Evolutionary conservation across 371 early-diverging fungal genomes (phyloP).

Genomic region (Parasitella parasitica): DNA sequence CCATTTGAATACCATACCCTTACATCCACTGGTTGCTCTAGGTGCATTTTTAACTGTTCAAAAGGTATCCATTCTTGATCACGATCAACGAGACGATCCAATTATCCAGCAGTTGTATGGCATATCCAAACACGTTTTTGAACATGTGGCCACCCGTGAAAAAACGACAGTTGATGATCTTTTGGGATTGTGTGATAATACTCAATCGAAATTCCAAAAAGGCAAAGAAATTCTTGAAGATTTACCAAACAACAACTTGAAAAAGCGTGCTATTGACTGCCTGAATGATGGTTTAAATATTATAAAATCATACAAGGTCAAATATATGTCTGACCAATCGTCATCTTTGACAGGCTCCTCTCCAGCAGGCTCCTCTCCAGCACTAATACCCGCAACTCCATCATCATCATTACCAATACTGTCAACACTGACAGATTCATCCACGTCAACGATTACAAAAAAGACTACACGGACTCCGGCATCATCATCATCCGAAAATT

Average conservation of each 20-base stretch:
- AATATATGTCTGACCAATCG: conserved; percentile 6
- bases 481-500: conserved; percentile 6
- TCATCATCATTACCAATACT: not conserved
- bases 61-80: not conserved
- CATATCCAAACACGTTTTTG: conserved; percentile 1
- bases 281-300: conserved; percentile 9
- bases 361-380: not conserved
- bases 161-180: not conserved
- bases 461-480: not conserved
- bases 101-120: conserved; percentile 8
- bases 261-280: conserved; percentile 13
- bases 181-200: conserved; percentile 3
- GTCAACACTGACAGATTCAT: not conserved
- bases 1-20: conserved; percentile 3
- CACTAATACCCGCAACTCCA: not conserved
- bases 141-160: not conserved
- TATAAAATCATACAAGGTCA: not conserved
- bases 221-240: conserved; percentile 4
- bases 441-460: not conserved
- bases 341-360: not conserved
- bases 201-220: conserved; percentile 6
- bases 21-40: conserved; percentile 8
- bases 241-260: not conserved
- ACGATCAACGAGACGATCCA: conserved; percentile 8
- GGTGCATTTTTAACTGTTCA: conserved; percentile 9